A percentile compares a stretch with the other conserved stretches of the same genome.
Conservation (phyloP, 148 eudicot genomes). For the Vaccinium darrowii region DNA sequence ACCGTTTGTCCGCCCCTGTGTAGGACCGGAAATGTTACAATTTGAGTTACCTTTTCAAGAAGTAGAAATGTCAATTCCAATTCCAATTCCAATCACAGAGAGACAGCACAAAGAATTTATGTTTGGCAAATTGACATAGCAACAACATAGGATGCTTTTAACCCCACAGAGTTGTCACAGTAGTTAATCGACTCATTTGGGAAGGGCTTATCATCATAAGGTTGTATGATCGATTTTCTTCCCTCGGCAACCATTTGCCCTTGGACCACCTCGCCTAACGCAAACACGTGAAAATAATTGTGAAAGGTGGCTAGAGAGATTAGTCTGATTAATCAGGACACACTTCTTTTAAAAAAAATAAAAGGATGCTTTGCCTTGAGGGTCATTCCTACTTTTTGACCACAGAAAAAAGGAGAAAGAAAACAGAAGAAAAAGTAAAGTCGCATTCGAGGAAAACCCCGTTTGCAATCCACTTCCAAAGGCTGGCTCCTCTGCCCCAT, state of each 20-base stretch:
- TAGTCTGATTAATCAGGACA: no score
- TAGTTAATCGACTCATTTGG: no score
- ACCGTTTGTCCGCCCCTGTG: no score
- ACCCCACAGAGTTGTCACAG: no score
- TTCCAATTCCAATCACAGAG: neutral
- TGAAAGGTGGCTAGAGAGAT: no score
- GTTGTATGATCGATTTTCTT: no score
- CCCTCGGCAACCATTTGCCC: no score
- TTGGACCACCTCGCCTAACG: no score
- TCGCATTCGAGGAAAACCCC: neutral
- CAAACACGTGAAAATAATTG: no score
- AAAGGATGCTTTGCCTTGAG: neutral
- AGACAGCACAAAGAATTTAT: neutral
- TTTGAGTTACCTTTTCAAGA: neutral
- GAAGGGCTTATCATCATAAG: no score
- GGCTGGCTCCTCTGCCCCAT: neutral
- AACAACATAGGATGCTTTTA: slow-evolving; percentile 2
- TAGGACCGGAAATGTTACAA: neutral
- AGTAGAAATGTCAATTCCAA: neutral
- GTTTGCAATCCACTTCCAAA: neutral
- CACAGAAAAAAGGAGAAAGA: neutral
- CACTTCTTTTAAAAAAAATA: no score
- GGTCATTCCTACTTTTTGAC: slow-evolving; percentile 4
- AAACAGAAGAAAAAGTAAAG: neutral
- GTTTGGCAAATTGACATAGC: neutral